Evolutionary conservation across 2,329 filamentous ascomycete species (phyloP).

Genomic region (Pseudopithomyces maydicus): DNA sequence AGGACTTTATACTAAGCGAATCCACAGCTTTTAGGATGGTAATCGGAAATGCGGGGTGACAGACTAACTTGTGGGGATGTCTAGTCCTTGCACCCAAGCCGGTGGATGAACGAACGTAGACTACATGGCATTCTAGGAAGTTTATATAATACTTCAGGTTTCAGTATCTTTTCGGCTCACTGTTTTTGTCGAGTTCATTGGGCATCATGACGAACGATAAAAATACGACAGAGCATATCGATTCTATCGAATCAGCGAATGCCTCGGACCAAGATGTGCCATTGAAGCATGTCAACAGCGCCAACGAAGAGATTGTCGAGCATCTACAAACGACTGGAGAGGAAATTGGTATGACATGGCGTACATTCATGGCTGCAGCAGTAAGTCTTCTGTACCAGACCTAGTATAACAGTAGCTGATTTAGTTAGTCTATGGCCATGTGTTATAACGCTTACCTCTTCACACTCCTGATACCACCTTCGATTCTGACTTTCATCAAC

Average conservation of each 20-base stretch:
- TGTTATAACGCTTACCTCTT: conserved; percentile 42
- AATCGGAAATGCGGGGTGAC: conserved; percentile 6
- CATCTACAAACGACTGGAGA: conserved; percentile 36
- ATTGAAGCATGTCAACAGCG: conserved; percentile 14
- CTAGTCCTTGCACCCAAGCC: conserved; percentile 7
- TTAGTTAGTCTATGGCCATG: conserved; percentile 28
- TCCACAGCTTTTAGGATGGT: neutral
- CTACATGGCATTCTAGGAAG: conserved; percentile 9
- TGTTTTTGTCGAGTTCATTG: conserved; percentile 1
- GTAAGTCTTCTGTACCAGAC: conserved; percentile 6
- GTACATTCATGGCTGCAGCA: conserved; percentile 27
- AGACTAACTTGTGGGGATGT: neutral
- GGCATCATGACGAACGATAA: conserved; percentile 19
- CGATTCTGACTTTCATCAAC: conserved; percentile 39
- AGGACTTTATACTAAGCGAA: conserved; percentile 18
- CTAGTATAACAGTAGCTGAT: neutral
- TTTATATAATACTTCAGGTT: neutral
- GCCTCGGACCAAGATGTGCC: conserved; percentile 13
- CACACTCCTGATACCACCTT: conserved; percentile 38
- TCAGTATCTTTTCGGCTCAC: neutral
- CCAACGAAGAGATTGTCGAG: conserved; percentile 35
- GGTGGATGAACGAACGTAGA: neutral
- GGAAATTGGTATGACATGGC: conserved; percentile 36
- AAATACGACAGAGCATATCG: conserved; percentile 18
- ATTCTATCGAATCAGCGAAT: conserved; percentile 21